Conservation (phyloP, 176 grass and related monocot genomes). For the Raddia distichophylla region DNA sequence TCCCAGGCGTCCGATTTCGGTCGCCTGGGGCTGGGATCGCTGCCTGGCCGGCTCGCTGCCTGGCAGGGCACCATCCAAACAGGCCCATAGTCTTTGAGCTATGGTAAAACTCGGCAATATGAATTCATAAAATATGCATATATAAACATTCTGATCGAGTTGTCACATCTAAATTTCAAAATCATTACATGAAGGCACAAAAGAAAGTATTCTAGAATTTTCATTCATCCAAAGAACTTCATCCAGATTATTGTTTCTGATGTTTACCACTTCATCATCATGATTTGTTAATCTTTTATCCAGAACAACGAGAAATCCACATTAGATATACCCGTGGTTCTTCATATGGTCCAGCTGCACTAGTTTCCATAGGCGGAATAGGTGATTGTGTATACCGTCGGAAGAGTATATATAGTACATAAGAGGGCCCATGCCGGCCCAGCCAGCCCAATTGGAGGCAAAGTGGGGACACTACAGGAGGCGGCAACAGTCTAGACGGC, state of each 20-base stretch:
- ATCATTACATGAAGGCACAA: background rate
- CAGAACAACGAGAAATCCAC: conserved; percentile 94
- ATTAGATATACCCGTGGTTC: conserved; percentile 99
- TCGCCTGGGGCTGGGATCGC: too few species aligned
- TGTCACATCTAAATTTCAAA: conserved; percentile 1
- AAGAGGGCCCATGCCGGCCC: too few species aligned
- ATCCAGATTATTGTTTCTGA: conserved; percentile 31
- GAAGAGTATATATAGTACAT: too few species aligned
- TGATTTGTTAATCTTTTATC: conserved; percentile 30
- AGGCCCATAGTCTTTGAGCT: conserved; percentile 1
- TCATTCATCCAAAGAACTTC: conserved; percentile 6
- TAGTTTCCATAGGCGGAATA: too few species aligned
- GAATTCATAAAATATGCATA: background rate
- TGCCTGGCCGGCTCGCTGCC: too few species aligned
- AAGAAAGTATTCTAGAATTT: background rate
- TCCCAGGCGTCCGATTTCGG: too few species aligned
- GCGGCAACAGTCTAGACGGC: too few species aligned
- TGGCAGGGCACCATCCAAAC: too few species aligned
- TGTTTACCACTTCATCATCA: conserved; percentile 17
- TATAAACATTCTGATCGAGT: background rate
- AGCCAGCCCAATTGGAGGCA: too few species aligned
- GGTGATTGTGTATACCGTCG: too few species aligned
- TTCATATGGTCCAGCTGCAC: conserved; percentile 92
- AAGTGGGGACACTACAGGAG: too few species aligned
- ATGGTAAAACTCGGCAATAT: background rate